Percentiles rank a stretch among this genome's conserved stretches.
Conservation (phyloP, 2,329 filamentous ascomycete genomes). For the Aureobasidium subglaciale region DNA sequence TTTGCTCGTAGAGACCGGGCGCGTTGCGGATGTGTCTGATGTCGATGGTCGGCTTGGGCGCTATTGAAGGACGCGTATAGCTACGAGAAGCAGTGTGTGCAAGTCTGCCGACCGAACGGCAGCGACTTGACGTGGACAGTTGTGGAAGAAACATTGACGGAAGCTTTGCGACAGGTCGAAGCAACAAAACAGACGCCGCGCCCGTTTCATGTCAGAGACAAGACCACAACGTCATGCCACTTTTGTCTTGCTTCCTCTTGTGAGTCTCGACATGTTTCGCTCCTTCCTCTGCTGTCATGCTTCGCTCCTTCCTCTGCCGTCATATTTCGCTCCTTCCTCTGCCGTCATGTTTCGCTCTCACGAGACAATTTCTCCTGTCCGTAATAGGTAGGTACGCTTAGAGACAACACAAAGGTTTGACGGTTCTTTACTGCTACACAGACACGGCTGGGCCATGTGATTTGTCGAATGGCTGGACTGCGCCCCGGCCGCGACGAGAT, state of each 20-base stretch:
- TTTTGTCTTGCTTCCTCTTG: background rate
- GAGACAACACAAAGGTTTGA: background rate
- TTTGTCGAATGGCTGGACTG: conserved; percentile 5
- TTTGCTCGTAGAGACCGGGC: conserved; percentile 70
- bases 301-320: no score
- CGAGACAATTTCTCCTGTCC: no score
- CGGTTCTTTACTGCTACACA: background rate
- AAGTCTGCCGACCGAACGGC: conserved; percentile 5
- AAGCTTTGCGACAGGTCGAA: background rate
- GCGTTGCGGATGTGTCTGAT: conserved; percentile 86
- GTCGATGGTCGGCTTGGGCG: conserved; percentile 73
- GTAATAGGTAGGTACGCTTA: background rate
- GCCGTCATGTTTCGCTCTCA: no score
- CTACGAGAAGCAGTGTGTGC: background rate
- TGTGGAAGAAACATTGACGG: conserved; percentile 4
- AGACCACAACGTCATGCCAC: background rate
- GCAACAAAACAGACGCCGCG: conserved; percentile 2
- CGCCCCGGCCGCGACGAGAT: background rate
- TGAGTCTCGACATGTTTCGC: background rate
- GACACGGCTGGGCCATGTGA: conserved; percentile 8
- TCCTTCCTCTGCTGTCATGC: background rate
- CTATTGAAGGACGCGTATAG: conserved; percentile 57
- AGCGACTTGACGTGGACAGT: background rate
- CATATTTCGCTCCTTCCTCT: no score
- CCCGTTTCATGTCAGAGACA: conserved; percentile 11